These are phyloP conservation scores for Fusarium palustre DNA, from an alignment of 2,329 filamentous ascomycete species.

Conservation along the genomic window DNA sequence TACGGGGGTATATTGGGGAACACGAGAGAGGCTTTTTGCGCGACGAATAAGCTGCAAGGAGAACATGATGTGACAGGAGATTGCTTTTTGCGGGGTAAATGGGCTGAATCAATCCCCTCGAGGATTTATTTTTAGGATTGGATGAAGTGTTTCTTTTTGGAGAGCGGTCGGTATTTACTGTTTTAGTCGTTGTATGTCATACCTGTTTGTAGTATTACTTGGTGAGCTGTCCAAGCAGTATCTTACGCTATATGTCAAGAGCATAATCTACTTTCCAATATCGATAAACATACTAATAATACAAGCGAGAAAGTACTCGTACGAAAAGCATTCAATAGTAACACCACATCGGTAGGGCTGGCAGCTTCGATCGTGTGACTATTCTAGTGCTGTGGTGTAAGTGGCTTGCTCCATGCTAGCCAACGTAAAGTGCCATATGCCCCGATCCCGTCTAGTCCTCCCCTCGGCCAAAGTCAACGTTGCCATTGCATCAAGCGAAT, in stretches of 20 bases:
- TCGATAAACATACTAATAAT: background rate
- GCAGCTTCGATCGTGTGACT: conserved; percentile 34
- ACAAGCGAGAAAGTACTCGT: background rate
- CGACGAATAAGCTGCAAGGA: conserved; percentile 28
- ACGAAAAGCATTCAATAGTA: background rate
- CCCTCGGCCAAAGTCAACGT: conserved; percentile 21
- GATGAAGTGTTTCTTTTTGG: background rate
- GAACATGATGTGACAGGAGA: background rate
- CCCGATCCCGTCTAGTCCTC: conserved; percentile 6
- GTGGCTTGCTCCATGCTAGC: conserved; percentile 9
- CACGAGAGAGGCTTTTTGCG: conserved; percentile 23
- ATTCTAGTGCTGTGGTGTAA: conserved; percentile 17
- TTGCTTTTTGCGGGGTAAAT: conserved; percentile 33
- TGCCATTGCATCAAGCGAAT: background rate
- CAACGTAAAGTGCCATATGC: background rate
- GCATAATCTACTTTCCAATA: background rate
- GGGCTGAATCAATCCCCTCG: conserved; percentile 3
- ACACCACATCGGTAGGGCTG: conserved; percentile 24
- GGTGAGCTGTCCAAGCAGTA: background rate
- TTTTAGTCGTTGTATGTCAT: background rate
- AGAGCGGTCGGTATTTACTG: background rate
- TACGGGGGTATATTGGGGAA: conserved; percentile 13
- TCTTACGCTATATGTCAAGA: background rate
- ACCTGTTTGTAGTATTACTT: background rate
- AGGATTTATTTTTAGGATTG: conserved; percentile 31